Evolutionary conservation across 108 stramenopile genomes (phyloP).

Genomic region (Epithemia pelagica): DNA sequence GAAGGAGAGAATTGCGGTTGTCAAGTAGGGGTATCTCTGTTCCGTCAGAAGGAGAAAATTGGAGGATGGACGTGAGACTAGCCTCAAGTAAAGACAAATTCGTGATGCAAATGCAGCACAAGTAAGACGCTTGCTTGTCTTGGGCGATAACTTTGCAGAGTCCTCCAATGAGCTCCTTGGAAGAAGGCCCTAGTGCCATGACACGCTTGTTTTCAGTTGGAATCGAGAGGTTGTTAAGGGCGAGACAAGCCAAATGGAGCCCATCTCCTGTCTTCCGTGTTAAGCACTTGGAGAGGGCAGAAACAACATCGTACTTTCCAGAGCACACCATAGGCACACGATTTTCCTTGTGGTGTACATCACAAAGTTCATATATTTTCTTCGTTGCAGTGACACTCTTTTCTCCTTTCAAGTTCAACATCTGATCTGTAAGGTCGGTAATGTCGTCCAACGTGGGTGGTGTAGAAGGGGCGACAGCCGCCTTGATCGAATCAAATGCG

Average conservation of each 20-base stretch:
- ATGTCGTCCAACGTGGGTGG: slow-evolving; percentile 86
- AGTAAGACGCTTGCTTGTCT: slow-evolving; percentile 87
- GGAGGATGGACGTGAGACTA: slow-evolving; percentile 78
- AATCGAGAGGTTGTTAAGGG: slow-evolving; percentile 87
- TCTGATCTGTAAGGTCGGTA: slow-evolving; percentile 77
- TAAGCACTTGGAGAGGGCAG: slow-evolving; percentile 78
- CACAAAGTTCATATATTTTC: slow-evolving; percentile 86
- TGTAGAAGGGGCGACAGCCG: slow-evolving; percentile 38
- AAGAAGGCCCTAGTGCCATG: slow-evolving; percentile 81
- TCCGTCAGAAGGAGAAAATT: slow-evolving; percentile 69
- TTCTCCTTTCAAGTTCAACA: slow-evolving; percentile 75
- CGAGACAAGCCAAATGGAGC: slow-evolving; percentile 62
- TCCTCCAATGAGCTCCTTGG: slow-evolving; percentile 80
- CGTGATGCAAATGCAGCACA: slow-evolving; percentile 92
- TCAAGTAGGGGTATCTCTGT: slow-evolving; percentile 58
- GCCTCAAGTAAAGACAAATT: slow-evolving; percentile 89
- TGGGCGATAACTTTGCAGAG: slow-evolving; percentile 86
- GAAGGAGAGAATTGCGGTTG: slow-evolving; percentile 75
- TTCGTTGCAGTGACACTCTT: slow-evolving; percentile 83
- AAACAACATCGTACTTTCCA: slow-evolving; percentile 83
- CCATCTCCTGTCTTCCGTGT: slow-evolving; percentile 84
- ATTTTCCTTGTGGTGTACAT: slow-evolving; percentile 90
- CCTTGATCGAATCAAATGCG: slow-evolving; percentile 4
- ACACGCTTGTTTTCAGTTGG: slow-evolving; percentile 91
- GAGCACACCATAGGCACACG: slow-evolving; percentile 90